Evolutionary conservation across 805 yeast genomes (phyloP).

Genomic region (Yarrowia divulgata): DNA sequence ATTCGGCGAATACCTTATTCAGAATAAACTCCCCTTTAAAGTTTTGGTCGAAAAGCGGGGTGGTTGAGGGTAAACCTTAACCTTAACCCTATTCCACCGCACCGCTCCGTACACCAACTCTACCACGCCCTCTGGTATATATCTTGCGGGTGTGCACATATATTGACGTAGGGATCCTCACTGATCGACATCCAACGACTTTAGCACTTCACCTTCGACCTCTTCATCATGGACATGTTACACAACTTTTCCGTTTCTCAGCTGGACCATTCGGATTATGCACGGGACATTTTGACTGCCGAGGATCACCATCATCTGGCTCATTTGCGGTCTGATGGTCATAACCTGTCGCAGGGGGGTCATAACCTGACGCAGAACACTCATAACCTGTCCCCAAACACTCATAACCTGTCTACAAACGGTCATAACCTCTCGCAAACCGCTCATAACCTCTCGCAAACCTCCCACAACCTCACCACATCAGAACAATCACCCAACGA

Average conservation of each 20-base stretch:
- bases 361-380: no score
- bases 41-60: constrained; percentile 22
- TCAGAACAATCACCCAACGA: neutral
- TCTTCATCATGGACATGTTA: constrained; percentile 25
- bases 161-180: constrained; percentile 26
- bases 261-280: constrained; percentile 3
- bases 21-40: neutral
- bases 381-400: neutral
- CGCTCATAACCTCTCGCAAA: neutral
- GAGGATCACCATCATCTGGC: constrained; percentile 33
- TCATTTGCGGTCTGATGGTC: neutral
- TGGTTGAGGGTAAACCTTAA: constrained; percentile 8
- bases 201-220: neutral
- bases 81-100: neutral
- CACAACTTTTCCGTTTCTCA: constrained; percentile 16
- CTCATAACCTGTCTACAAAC: neutral
- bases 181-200: constrained; percentile 2
- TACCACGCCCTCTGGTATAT: constrained; percentile 17
- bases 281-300: constrained; percentile 9
- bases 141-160: constrained; percentile 10
- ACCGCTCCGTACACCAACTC: neutral
- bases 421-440: neutral
- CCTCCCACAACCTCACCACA: neutral
- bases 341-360: neutral
- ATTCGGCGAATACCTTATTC: neutral